A percentile compares a stretch with the other conserved stretches of the same genome.
Conservation (phyloP, 2,329 filamentous ascomycete species). For the Botrytis hyacinthi region DNA sequence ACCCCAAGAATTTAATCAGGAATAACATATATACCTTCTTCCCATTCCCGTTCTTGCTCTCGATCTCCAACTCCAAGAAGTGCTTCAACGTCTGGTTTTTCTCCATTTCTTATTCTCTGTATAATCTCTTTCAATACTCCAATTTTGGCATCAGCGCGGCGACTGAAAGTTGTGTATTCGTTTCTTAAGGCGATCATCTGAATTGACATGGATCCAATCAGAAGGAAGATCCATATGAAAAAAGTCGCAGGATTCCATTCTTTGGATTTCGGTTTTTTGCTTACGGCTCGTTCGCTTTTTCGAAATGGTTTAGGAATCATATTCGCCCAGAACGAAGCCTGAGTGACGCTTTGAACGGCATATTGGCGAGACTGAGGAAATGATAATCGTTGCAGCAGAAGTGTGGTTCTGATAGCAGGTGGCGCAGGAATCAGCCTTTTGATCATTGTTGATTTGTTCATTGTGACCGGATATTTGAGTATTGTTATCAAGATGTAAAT, state of each 20-base stretch:
- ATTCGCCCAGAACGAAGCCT: constrained; percentile 60
- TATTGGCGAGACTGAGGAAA: constrained; percentile 27
- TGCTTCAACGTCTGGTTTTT: constrained; percentile 82
- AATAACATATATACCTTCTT: constrained; percentile 65
- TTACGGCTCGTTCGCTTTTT: constrained; percentile 40
- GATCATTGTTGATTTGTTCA: constrained; percentile 31
- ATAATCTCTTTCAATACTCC: constrained; percentile 72
- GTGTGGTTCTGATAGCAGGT: constrained; percentile 28
- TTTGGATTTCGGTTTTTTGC: constrained; percentile 50
- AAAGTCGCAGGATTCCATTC: constrained; percentile 81
- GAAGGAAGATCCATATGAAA: constrained; percentile 75
- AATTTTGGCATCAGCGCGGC: constrained; percentile 78
- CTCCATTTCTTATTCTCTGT: constrained; percentile 65
- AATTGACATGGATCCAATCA: constrained; percentile 95
- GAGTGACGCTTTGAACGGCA: constrained; percentile 40
- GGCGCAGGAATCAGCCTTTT: constrained; percentile 32
- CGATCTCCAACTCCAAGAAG: constrained; percentile 75
- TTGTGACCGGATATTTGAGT: constrained; percentile 13
- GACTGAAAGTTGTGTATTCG: constrained; percentile 68
- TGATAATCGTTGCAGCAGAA: constrained; percentile 25
- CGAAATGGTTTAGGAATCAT: constrained; percentile 68
- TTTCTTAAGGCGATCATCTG: constrained; percentile 82
- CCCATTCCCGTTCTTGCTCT: constrained; percentile 79
- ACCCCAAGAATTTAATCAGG: constrained; percentile 4
- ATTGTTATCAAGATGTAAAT: neutral